These are phyloP conservation scores for Saitozyma sp. DNA, from an alignment of 768 basidiomycete genomes.

Conservation along the genomic window DNA sequence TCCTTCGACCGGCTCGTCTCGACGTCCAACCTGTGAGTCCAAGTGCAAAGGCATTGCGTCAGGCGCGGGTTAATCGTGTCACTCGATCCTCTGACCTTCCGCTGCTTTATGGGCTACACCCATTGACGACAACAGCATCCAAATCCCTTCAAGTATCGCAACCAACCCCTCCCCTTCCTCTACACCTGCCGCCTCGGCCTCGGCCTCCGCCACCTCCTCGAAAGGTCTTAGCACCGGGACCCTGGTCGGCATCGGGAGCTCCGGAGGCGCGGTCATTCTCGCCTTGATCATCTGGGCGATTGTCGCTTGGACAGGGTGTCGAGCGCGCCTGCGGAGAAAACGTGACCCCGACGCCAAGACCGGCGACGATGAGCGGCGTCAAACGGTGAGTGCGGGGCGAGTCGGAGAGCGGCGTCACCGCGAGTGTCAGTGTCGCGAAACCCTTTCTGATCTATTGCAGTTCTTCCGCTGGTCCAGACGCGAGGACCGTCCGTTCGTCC, in stretches of 20 bases:
- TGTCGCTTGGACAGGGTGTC: background rate
- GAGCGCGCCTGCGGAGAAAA: background rate
- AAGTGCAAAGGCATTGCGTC: background rate
- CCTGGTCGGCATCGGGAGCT: constrained; percentile 6
- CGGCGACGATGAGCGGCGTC: background rate
- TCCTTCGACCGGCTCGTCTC: constrained; percentile 32
- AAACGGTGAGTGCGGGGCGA: background rate
- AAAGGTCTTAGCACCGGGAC: constrained; percentile 3
- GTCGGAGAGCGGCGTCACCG: constrained; percentile 1
- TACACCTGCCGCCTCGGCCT: background rate
- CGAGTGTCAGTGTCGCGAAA: background rate
- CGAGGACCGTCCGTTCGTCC: no score
- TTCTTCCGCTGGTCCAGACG: background rate
- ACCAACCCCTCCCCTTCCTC: background rate
- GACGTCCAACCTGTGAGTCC: constrained; percentile 26
- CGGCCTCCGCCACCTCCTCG: background rate
- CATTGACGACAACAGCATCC: background rate
- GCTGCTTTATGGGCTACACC: background rate
- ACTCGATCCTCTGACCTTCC: background rate
- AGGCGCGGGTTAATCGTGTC: background rate
- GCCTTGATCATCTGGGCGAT: background rate
- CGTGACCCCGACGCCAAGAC: background rate
- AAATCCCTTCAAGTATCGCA: background rate
- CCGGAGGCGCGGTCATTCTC: background rate
- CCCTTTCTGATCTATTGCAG: background rate